phyloP scores from a whole-genome alignment of 179 eudicot species.

The Beta corolliflora region DNA sequence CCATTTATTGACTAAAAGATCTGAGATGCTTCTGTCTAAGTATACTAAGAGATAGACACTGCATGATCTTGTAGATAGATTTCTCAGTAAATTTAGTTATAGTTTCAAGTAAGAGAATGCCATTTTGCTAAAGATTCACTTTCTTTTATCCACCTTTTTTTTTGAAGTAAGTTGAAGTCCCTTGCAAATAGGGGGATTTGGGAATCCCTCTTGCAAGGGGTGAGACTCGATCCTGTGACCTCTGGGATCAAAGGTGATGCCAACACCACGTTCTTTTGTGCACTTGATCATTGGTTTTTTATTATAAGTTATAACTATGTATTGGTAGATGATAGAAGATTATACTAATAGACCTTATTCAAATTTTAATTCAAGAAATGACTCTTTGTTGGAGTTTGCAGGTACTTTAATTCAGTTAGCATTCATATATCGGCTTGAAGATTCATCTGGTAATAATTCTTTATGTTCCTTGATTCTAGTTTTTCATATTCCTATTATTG shows the following conservation, averaged over 20 bases:
- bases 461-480: neutral
- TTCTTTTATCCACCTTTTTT: too few relatives aligned
- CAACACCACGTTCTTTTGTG: neutral
- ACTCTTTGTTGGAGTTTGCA: conserved; percentile 34
- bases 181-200: too few relatives aligned
- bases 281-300: neutral
- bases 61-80: neutral
- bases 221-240: too few relatives aligned
- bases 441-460: conserved; percentile 52
- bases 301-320: neutral
- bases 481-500: neutral
- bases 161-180: too few relatives aligned
- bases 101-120: neutral
- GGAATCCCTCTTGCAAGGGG: too few relatives aligned
- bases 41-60: neutral
- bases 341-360: neutral
- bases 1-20: neutral
- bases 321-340: neutral
- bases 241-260: too few relatives aligned
- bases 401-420: conserved; percentile 72
- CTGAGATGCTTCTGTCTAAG: neutral
- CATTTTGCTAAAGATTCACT: neutral
- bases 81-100: neutral
- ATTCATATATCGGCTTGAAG: conserved; percentile 63
- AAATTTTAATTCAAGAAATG: neutral